Base-by-base conservation (phyloP, 1,284 basidiomycete species). In the Irpex lacteus region DNA sequence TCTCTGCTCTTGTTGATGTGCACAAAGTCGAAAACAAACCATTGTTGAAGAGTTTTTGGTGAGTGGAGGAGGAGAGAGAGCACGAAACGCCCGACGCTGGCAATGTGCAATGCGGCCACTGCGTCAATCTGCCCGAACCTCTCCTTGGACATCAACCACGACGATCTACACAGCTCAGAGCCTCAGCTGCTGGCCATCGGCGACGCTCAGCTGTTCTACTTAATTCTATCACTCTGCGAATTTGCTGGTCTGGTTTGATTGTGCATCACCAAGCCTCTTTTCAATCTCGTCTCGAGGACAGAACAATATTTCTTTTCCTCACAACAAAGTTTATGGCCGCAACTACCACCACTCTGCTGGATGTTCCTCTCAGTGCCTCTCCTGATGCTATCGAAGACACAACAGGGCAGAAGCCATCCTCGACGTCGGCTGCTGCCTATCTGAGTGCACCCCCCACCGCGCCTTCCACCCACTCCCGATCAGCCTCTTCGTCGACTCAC, bases 31-130 rank as follows among this genome's bases (percentile, higher is more conserved):
- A 34, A n/a, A 13, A 26, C 59, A 3, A 32, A 67, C 69, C 69
- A 69, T 70, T 58, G 61, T 66, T 3, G 18, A 44, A 44, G 11
- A 15, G 15, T 44, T 11, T 5, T 9, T 9, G 40, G 11, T 44
- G 8, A 11, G 40, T 44, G 40, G 40, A 9, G 2, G 40, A 44
- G 40, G 40, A 11, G 40, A 44, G 40, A 44, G 40, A 11, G 40
- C 11, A 44, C 15, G 40, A 11, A 9, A 44, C 40, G 26, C 26
- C 26, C 26, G 26, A 26, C 26, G 26, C 26, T 26, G 26, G 26
- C 26, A 26, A 26, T 26, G 26, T 26, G 26, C 40, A 44, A 44
- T 44, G 40, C 15, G 40, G 40, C 11, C 11, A 15, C 40, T 15
- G 15, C 54, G 34, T 56, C 54, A 56, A 56, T 56, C 11, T 47